Percentiles rank a stretch among this genome's conserved stretches.
These are phyloP conservation scores for Leccinum longicurvipes DNA, from an alignment of 768 basidiomycete species.

Conservation along the genomic window DNA sequence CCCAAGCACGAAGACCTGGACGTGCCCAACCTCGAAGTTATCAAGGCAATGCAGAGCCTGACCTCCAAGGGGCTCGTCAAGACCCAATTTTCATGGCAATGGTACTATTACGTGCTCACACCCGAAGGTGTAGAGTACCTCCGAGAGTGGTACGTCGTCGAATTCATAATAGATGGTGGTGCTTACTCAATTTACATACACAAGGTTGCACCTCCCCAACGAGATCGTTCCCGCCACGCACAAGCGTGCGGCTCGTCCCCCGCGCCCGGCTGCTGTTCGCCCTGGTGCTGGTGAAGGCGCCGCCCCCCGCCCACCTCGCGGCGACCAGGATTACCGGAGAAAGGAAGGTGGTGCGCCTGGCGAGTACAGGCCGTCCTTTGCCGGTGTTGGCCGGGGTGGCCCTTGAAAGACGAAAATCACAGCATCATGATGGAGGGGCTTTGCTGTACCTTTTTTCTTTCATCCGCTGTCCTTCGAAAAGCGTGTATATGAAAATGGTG, in stretches of 20 bases:
- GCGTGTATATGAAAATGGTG: slow-evolving; percentile 27
- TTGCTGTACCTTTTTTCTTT: not conserved
- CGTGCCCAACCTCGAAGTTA: slow-evolving; percentile 66
- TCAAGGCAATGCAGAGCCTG: slow-evolving; percentile 68
- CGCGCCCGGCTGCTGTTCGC: slow-evolving; percentile 75
- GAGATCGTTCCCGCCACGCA: slow-evolving; percentile 98
- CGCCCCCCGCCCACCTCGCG: slow-evolving; percentile 86
- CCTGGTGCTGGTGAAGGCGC: slow-evolving; percentile 69
- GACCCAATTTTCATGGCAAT: slow-evolving; percentile 99
- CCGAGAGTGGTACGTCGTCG: slow-evolving; percentile 66
- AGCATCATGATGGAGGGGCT: not conserved
- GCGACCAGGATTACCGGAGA: slow-evolving; percentile 84
- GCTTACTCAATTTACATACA: not conserved
- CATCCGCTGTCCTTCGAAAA: slow-evolving; percentile 11
- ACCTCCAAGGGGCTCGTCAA: slow-evolving; percentile 85
- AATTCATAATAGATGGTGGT: not conserved
- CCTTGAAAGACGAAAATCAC: slow-evolving; percentile 41
- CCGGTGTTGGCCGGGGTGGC: slow-evolving; percentile 85
- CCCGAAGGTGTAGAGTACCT: slow-evolving; percentile 97
- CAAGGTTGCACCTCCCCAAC: slow-evolving; percentile 85
- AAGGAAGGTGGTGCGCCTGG: slow-evolving; percentile 86
- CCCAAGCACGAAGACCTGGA: slow-evolving; percentile 92
- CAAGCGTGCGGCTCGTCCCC: slow-evolving; percentile 90
- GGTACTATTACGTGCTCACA: slow-evolving; percentile 97
- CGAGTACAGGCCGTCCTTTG: slow-evolving; percentile 86